Evolutionary conservation across 148 eudicot species (phyloP).

Genomic region (Silene conica): DNA sequence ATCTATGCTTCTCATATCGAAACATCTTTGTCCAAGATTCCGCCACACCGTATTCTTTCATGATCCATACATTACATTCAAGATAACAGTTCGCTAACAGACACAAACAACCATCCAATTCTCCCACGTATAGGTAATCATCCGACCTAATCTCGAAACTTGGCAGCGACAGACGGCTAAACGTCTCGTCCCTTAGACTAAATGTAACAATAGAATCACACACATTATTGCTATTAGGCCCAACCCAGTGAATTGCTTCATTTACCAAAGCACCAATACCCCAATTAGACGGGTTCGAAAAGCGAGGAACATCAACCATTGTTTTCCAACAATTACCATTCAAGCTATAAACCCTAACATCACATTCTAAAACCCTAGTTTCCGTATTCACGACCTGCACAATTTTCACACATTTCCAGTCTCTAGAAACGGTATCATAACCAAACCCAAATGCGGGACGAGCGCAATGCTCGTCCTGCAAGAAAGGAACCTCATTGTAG

Average conservation of each 20-base stretch:
- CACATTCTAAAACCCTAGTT: not conserved
- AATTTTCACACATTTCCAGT: slow-evolving; percentile 8
- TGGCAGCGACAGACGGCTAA: not conserved
- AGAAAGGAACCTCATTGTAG: slow-evolving; percentile 1
- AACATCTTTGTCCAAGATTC: slow-evolving; percentile 8
- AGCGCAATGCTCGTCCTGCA: too few relatives aligned
- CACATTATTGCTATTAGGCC: not conserved
- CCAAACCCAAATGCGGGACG: not conserved
- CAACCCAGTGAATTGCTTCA: not conserved
- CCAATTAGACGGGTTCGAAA: not conserved
- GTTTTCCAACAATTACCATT: not conserved
- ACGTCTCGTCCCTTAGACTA: not conserved
- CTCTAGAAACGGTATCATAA: not conserved
- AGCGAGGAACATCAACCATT: not conserved
- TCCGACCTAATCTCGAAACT: too few relatives aligned
- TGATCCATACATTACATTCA: not conserved
- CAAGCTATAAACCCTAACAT: slow-evolving; percentile 7
- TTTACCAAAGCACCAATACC: not conserved
- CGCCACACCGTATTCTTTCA: slow-evolving; percentile 11
- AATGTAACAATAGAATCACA: not conserved
- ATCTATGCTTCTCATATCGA: not conserved
- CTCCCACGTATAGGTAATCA: not conserved
- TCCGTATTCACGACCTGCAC: not conserved
- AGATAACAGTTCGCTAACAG: not conserved
- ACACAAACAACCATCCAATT: slow-evolving; percentile 2